A percentile compares a stretch with the other conserved stretches of the same genome.
These are phyloP conservation scores for Candida freyschussii DNA, from an alignment of 1,139 yeast species.

Conservation along the genomic window DNA sequence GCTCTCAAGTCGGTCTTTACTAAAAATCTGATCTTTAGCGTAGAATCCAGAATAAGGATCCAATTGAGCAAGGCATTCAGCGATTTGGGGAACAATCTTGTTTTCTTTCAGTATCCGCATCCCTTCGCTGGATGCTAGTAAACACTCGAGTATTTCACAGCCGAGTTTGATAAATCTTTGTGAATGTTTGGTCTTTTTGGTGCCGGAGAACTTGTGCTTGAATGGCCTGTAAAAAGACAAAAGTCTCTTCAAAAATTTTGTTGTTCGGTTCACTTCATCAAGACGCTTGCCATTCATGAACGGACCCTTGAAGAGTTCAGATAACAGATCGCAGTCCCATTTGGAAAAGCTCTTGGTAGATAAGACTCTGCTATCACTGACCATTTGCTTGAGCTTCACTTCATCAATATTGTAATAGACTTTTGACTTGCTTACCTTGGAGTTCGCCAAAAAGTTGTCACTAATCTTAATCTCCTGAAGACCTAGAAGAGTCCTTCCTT, in stretches of 20 bases:
- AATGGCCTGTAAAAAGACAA: conserved; percentile 89
- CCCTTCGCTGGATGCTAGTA: conserved; percentile 65
- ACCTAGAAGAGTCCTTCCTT: conserved; percentile 32
- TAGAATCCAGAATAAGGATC: conserved; percentile 75
- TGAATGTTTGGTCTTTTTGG: conserved; percentile 47
- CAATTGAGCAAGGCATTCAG: conserved; percentile 82
- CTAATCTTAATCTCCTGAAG: conserved; percentile 21
- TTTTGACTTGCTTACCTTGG: conserved; percentile 40
- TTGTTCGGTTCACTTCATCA: conserved; percentile 73
- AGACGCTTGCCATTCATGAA: conserved; percentile 63
- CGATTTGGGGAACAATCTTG: conserved; percentile 78
- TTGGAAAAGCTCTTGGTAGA: conserved; percentile 72
- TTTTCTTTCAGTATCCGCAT: conserved; percentile 58
- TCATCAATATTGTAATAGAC: conserved; percentile 63
- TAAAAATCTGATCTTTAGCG: conserved; percentile 70
- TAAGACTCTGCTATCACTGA: conserved; percentile 65
- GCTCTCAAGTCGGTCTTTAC: conserved; percentile 50
- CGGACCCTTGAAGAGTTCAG: conserved; percentile 75
- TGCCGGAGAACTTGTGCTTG: conserved; percentile 74
- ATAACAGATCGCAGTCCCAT: conserved; percentile 84
- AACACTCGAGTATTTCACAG: conserved; percentile 60
- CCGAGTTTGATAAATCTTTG: conserved; percentile 63
- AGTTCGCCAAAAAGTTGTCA: conserved; percentile 29
- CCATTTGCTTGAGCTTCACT: conserved; percentile 57
- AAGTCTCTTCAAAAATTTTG: conserved; percentile 81